Base-by-base conservation (phyloP, 768 basidiomycete species). In the Suillus ampliporus region DNA sequence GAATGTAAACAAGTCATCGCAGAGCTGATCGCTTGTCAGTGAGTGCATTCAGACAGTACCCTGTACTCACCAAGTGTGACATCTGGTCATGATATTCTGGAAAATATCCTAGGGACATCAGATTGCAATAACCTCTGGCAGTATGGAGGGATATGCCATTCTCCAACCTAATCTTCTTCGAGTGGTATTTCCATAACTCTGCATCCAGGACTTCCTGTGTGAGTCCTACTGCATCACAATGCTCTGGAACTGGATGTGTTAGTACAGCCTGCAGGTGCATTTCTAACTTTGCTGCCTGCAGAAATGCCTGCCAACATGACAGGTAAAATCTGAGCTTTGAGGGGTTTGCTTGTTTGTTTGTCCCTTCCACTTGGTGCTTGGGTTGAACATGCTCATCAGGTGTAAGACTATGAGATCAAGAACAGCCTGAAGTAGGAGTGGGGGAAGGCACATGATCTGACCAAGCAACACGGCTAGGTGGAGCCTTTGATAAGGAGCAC, bases 161-260 rank as follows among this genome's bases (percentile, higher is more conserved):
- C 23, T 47, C 13, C 46, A 47, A 23, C 4, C 21, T 5, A 47
- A 47, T 47, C 6, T 14, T 23, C 46, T 47, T 47, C 5, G 21
- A 47, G 46, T 47, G 46, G 14, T 47, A 47, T 5, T 47, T 47
- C 46, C 21, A 47, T 47, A 47, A 47, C 46, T 6, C 46, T 47
- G 11, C 46, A 47, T 47, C 46, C 5, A 47, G 46, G 23, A 47
- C 46, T 47, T 47, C 46, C 4, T 3, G 1, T 1, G 7, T 0
- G 3, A 47, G 46, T 23, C 4, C 46, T 47, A 47, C 46, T 2
- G 5, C 1, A 0, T 47, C 23, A 47, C 2, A 14, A 47, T 47
- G 46, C 46, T 15, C 46, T 47, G 46, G 23, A 47, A 47, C 14
- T 47, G 23, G 46, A 15, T 47, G 23, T 3, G 3, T 47, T 13